Evolutionary conservation across 495 filamentous ascomycete genomes (phyloP).

Genomic region (Penicillium simplicissimum): DNA sequence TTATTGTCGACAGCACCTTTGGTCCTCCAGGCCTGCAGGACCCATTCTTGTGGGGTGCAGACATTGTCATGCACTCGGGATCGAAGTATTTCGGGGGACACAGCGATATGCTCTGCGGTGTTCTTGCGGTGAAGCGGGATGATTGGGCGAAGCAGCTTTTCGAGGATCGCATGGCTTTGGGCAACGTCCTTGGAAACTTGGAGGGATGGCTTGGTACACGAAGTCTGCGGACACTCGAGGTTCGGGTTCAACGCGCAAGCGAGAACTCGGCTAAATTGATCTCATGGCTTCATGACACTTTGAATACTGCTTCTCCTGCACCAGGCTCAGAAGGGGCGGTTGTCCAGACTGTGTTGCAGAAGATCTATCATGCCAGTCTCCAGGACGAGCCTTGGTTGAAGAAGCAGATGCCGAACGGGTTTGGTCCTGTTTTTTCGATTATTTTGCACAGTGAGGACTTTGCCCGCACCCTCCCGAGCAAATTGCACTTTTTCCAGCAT

Average conservation of each 20-base stretch:
- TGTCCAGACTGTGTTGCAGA: conserved; percentile 51
- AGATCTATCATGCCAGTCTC: conserved; percentile 71
- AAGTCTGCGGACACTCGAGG: conserved; percentile 76
- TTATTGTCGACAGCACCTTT: conserved; percentile 87
- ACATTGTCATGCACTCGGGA: conserved; percentile 80
- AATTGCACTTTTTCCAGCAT: conserved; percentile 79
- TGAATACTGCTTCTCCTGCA: conserved; percentile 31
- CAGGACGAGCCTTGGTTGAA: conserved; percentile 71
- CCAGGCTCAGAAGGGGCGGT: conserved; percentile 32
- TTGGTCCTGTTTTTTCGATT: conserved; percentile 79
- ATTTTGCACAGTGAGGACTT: conserved; percentile 54
- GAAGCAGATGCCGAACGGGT: conserved; percentile 86
- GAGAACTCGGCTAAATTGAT: conserved; percentile 64
- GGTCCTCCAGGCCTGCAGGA: conserved; percentile 84
- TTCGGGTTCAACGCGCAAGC: conserved; percentile 71
- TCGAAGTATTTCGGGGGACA: conserved; percentile 94
- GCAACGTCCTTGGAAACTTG: conserved; percentile 76
- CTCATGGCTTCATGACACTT: conserved; percentile 57
- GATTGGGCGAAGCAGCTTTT: conserved; percentile 56
- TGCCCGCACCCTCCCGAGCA: conserved; percentile 68
- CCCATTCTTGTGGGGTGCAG: conserved; percentile 73
- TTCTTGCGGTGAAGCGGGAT: conserved; percentile 60
- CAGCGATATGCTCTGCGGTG: conserved; percentile 81
- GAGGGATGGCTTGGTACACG: conserved; percentile 86
- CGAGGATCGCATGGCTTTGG: conserved; percentile 65